Evolutionary conservation across 2,329 filamentous ascomycete genomes (phyloP), one percentile per base, ranked within the genome.

Genomic region (Claviceps capensis): DNA sequence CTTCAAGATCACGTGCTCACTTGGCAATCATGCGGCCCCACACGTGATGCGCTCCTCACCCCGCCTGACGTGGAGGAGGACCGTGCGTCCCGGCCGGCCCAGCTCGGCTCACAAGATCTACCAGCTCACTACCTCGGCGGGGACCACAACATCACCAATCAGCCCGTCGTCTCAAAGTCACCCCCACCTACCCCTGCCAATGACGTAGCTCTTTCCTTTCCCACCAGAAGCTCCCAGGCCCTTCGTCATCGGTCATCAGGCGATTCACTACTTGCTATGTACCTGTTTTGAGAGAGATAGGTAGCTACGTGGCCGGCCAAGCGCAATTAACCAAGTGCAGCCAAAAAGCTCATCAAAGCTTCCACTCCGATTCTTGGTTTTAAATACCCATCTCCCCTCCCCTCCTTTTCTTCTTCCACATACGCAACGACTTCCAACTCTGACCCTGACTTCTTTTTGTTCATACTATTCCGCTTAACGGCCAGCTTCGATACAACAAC

Each of bases 151-250:
- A 36, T 41, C 49, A 47, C 49, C 42, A 6, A 36, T 26, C 37
- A 17, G 17, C 23, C 37, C 23, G 17, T 30, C 26, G 26, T 19
- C 44, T 6, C n/a, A 14, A 48, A 40, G 50, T 36, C 41, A 23
- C 41, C 19, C 40, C 22, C 41, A 34, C 37, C 17, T 17, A n/a
- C n/a, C 19, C 16, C 41, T n/a, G 47, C 47, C 34, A 53, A 53
- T 53, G 51, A 53, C 51, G 51, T 53, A 49, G 19, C 34, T 47
- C 51, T 30, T 13, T 23, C 48, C 41, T 47, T 47, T 30, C 6
- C 11, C 26, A n/a, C 43, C 36, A 11, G n/a, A 34, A 19, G 17
- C 41, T 23, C 17, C 17, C 26, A 30, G 45, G 23, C 16, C 17
- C 26, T 23, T 47, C 49, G 43, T 47, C 49, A 51, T 51, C 36